Percentiles rank a stretch among this genome's conserved stretches.
Conservation (phyloP, 768 basidiomycete genomes). For the Pleurotus pulmonarius region DNA sequence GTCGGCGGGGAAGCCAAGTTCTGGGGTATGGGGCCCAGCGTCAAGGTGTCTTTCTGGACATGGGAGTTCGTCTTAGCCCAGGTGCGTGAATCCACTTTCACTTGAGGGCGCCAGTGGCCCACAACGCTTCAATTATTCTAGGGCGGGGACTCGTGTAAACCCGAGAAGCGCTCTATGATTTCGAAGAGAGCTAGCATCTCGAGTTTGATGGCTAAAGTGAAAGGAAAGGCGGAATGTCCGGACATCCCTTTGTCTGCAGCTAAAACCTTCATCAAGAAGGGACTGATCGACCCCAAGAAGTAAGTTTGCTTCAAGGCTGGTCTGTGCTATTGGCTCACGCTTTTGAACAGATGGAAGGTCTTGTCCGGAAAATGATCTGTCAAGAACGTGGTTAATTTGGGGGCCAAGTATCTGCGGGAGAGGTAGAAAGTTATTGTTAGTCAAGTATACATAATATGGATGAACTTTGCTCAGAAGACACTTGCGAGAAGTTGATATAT, state of each 20-base stretch:
- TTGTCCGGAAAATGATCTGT: too few species aligned
- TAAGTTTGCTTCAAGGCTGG: neutral
- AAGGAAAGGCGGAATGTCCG: neutral
- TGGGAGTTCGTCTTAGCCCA: neutral
- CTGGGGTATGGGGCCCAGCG: neutral
- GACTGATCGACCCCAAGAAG: neutral
- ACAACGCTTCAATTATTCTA: neutral
- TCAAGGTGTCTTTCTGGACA: slow-evolving; percentile 1
- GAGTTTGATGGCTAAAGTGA: neutral
- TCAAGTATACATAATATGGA: too few species aligned
- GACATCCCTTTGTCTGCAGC: neutral
- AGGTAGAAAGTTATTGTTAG: too few species aligned
- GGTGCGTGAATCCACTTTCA: neutral
- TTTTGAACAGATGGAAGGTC: too few species aligned
- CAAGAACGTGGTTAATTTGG: too few species aligned
- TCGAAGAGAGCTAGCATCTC: neutral
- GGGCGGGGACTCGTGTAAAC: neutral
- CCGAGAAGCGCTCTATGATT: neutral
- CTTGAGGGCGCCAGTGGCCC: neutral
- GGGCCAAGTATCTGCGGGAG: too few species aligned
- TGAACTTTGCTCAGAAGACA: too few species aligned
- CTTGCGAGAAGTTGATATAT: too few species aligned
- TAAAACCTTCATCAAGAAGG: neutral
- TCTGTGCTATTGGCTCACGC: too few species aligned
- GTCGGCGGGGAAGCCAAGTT: neutral